phyloP scores from a whole-genome alignment of 768 basidiomycete species.

The Trametes meyenii region DNA sequence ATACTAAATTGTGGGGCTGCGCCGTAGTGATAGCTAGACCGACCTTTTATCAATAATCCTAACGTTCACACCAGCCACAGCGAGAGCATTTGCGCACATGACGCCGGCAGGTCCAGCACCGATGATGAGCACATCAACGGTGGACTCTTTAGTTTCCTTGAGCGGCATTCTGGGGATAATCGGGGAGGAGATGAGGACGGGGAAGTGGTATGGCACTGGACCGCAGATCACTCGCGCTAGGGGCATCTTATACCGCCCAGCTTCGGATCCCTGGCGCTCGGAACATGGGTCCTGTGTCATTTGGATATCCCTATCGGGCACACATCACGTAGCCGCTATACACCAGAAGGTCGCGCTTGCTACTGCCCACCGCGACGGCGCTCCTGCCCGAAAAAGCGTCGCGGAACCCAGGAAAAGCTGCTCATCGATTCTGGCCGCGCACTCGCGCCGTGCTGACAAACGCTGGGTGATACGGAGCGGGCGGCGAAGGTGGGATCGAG shows the following conservation, averaged over 20 bases:
- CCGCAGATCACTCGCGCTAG: background rate
- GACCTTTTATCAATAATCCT: conserved; percentile 66
- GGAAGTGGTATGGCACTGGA: background rate
- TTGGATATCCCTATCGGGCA: conserved; percentile 23
- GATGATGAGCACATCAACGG: conserved; percentile 61
- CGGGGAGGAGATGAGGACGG: background rate
- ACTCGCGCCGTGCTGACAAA: background rate
- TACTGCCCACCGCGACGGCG: background rate
- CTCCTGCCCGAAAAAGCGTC: conserved; percentile 1
- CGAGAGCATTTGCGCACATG: conserved; percentile 70
- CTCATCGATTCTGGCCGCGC: background rate
- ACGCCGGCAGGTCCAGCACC: conserved; percentile 66
- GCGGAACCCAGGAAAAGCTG: background rate
- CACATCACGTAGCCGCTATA: conserved; percentile 1
- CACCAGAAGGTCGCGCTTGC: background rate
- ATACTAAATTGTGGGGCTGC: conserved; percentile 22
- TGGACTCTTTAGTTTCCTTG: conserved; percentile 34
- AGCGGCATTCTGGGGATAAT: background rate
- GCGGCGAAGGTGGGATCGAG: conserved; percentile 9
- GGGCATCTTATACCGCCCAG: conserved; percentile 10
- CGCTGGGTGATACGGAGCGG: background rate
- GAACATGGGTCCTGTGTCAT: conserved; percentile 21
- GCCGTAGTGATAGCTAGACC: background rate
- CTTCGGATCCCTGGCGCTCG: conserved; percentile 9
- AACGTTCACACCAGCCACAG: conserved; percentile 57